Base-by-base conservation (phyloP, 805 yeast species). In the Tetrapisispora taiwanensis region DNA sequence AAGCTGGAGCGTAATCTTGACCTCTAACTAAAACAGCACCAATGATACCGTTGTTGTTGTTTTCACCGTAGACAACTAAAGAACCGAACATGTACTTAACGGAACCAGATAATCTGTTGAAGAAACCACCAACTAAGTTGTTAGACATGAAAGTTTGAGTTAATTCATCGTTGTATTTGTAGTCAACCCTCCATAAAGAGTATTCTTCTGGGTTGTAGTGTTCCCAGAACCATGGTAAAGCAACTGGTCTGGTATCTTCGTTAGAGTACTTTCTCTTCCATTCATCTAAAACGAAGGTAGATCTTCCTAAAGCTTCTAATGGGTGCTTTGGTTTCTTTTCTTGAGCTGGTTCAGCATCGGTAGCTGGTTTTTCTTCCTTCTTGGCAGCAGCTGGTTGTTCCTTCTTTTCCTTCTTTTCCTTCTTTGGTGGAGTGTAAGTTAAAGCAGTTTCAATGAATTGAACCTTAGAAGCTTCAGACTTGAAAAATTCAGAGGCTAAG, bases 141-240 rank as follows among this genome's bases (percentile, higher is more conserved):
- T 88, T 88, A 59, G 97, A 86, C 97, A 92, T 92, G 77, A 90
- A 90, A 55, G 95, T 84, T 70, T 84, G 73, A 56, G 97, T 90
- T 70, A 90, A 79, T 76, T 90, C 98, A 59, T 90, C 97, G 71
- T 92, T 89, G 78, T 92, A 90, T 78, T 85, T 88, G 89, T 84
- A 90, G 66, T 79, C 94, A 60, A 89, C 95, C 76, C 76, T 86
- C 87, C 87, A 90, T 60, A 90, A 68, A 46, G 97, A 89, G 87
- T 89, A 90, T 72, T 90, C 97, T 53, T 79, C 75, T 53, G 92
- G 79, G 73, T 90, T 82, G 76, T 75, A 90, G 74, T 84, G 81
- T 67, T 83, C 84, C 96, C 96, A 92, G 89, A 90, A 92, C 89
- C 90, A 92, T 67, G 97, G 97, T 57, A 90, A 75, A 54, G 97